Conservation (phyloP, 148 eudicot genomes). For the Dianthus caryophyllus region DNA sequence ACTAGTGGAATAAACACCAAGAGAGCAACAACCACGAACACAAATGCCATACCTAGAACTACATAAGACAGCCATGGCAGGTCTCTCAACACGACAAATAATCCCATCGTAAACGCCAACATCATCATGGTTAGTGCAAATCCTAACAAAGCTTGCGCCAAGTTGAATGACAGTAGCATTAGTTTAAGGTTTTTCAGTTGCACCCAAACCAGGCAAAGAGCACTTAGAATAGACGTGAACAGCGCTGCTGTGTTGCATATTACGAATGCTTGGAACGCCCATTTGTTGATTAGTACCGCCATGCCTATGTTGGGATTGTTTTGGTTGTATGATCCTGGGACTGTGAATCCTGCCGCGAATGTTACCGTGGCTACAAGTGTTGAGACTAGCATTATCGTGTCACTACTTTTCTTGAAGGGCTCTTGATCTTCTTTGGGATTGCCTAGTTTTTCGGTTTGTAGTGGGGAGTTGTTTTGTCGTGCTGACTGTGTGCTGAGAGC, state of each 20-base stretch:
- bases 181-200: constrained; percentile 32
- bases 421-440: constrained; percentile 6
- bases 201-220: constrained; percentile 41
- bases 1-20: constrained; percentile 30
- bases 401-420: constrained; percentile 18
- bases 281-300: constrained; percentile 12
- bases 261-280: constrained; percentile 27
- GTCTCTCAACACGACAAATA: constrained; percentile 31
- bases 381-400: constrained; percentile 22
- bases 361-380: constrained; percentile 29
- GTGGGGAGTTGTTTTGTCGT: background rate
- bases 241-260: constrained; percentile 39
- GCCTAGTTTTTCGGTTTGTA: background rate
- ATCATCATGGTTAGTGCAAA: constrained; percentile 42
- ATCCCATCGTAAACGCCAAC: constrained; percentile 40
- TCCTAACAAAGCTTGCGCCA: constrained; percentile 35
- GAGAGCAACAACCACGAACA: constrained; percentile 15
- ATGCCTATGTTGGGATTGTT: constrained; percentile 11
- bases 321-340: constrained; percentile 17
- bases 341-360: constrained; percentile 28
- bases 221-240: constrained; percentile 34
- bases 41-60: constrained; percentile 29
- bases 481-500: constrained; percentile 13
- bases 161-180: constrained; percentile 19
- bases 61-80: constrained; percentile 36